A percentile compares a stretch with the other conserved stretches of the same genome.
Evolutionary conservation across 2,329 filamentous ascomycete genomes (phyloP).

Genomic region (Curvularia spicifera): DNA sequence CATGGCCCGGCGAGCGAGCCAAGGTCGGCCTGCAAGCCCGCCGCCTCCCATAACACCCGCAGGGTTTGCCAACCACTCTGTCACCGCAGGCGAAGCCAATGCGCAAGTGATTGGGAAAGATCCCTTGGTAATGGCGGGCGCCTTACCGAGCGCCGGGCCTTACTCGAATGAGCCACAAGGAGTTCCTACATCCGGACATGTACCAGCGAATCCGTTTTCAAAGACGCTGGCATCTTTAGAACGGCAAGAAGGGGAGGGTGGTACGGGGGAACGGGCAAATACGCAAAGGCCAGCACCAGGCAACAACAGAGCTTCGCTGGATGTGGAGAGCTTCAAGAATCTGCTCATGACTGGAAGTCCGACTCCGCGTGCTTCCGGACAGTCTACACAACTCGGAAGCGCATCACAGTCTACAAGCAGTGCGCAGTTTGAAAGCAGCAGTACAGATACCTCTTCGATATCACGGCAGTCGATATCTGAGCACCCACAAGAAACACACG

Average conservation of each 20-base stretch:
- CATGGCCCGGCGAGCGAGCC: constrained; percentile 24
- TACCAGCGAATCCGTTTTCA: constrained; percentile 48
- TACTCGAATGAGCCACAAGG: constrained; percentile 22
- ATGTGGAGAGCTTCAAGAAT: constrained; percentile 79
- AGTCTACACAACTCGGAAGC: constrained; percentile 33
- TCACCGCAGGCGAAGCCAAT: constrained; percentile 20
- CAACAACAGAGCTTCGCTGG: constrained; percentile 59
- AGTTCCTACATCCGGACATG: constrained; percentile 26
- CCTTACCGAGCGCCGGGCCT: constrained; percentile 30
- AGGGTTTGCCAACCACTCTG: constrained; percentile 29
- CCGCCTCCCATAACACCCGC: constrained; percentile 25
- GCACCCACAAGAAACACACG: constrained; percentile 50
- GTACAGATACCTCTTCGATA: constrained; percentile 65
- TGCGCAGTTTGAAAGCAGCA: constrained; percentile 54
- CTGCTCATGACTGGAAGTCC: constrained; percentile 76
- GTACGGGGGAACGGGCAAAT: constrained; percentile 33
- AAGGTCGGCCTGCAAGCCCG: constrained; percentile 25
- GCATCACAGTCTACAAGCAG: constrained; percentile 30
- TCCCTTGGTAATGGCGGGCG: constrained; percentile 34
- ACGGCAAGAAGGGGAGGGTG: constrained; percentile 32
- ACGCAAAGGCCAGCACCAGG: constrained; percentile 33
- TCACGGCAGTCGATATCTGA: constrained; percentile 67
- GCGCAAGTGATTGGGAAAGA: constrained; percentile 27
- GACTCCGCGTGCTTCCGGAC: constrained; percentile 43
- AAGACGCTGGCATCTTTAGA: constrained; percentile 50